Conservation (phyloP, 768 basidiomycete genomes). For the Suillus ampliporus region DNA sequence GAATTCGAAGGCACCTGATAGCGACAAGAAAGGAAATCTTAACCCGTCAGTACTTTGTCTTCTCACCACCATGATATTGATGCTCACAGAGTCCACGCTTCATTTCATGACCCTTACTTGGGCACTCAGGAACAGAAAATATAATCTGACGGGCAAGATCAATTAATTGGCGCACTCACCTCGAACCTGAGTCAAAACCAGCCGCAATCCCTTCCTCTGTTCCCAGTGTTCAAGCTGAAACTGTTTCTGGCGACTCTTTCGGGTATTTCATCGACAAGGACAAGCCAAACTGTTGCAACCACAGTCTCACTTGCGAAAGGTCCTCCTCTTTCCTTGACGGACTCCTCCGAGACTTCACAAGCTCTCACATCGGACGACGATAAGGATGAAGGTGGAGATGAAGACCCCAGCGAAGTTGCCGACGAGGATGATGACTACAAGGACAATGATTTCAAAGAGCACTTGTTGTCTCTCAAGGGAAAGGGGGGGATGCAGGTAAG, state of each 20-base stretch:
- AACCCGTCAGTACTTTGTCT: not conserved
- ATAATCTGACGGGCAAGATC: not conserved
- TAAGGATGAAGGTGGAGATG: no score
- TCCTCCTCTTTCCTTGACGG: not conserved
- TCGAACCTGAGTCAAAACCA: not conserved
- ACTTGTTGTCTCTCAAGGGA: no score
- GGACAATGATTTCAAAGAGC: no score
- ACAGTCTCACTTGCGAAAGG: not conserved
- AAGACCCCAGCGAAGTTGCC: no score
- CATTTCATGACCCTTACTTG: not conserved
- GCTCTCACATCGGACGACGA: not conserved
- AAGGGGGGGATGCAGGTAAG: no score
- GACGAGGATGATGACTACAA: no score
- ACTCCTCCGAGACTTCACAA: not conserved
- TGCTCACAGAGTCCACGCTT: not conserved
- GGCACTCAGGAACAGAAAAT: not conserved
- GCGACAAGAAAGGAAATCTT: not conserved
- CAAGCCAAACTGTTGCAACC: not conserved
- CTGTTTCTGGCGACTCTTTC: no score
- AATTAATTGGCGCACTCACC: not conserved
- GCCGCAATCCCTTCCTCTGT: no score
- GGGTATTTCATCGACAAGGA: not conserved
- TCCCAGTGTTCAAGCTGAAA: no score
- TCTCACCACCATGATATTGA: not conserved
- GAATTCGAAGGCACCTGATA: not conserved